Percentiles rank a stretch among this genome's conserved stretches.
Conservation (phyloP, 768 basidiomycete species). For the Russula earlei region DNA sequence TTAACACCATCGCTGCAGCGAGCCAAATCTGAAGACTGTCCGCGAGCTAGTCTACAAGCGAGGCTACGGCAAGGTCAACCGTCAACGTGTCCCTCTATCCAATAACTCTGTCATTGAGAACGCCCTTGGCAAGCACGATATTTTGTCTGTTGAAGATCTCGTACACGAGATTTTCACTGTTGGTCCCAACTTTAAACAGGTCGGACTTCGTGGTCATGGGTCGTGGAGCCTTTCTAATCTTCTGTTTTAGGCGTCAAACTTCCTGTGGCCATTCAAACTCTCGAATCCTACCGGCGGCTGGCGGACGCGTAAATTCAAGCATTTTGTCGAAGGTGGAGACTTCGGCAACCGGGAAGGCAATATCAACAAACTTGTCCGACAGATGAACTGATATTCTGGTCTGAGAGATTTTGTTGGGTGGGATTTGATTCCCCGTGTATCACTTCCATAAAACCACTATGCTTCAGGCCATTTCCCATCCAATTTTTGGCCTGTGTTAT, state of each 20-base stretch:
- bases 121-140: slow-evolving; percentile 84
- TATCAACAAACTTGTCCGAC: slow-evolving; percentile 96
- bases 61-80: slow-evolving; percentile 96
- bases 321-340: slow-evolving; percentile 93
- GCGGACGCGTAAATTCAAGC: slow-evolving; percentile 97
- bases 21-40: slow-evolving; percentile 93
- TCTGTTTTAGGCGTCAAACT: slow-evolving; percentile 59
- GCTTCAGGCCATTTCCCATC: slow-evolving; percentile 16
- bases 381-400: slow-evolving; percentile 61
- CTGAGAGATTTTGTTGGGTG: slow-evolving; percentile 6
- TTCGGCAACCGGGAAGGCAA: slow-evolving; percentile 93
- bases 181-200: slow-evolving; percentile 99
- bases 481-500: slow-evolving; percentile 5
- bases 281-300: slow-evolving; percentile 99
- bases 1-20: slow-evolving; percentile 36
- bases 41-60: slow-evolving; percentile 99
- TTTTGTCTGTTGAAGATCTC: slow-evolving; percentile 94
- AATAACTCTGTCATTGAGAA: slow-evolving; percentile 93
- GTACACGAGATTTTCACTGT: slow-evolving; percentile 93
- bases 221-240: not conserved
- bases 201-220: slow-evolving; percentile 26
- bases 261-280: slow-evolving; percentile 99
- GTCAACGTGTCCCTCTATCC: slow-evolving; percentile 91
- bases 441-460: slow-evolving; percentile 25
- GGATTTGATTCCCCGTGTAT: slow-evolving; percentile 17